Base-by-base conservation (phyloP, 2,329 filamentous ascomycete species). In the Penicillium sp. region DNA sequence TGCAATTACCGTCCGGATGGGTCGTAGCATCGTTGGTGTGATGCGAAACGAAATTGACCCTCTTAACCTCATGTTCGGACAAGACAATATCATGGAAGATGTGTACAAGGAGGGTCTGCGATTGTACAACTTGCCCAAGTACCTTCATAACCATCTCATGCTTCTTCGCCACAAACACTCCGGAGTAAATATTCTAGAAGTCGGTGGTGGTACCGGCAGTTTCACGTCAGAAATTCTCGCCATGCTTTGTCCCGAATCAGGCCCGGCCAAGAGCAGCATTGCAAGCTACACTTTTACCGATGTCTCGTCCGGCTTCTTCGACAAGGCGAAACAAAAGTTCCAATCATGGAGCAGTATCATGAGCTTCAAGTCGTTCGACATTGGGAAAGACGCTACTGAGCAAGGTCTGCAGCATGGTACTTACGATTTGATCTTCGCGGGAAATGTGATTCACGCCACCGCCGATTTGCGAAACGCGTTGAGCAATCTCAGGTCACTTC, bases 381-480 rank as follows among this genome's bases (percentile, higher is more conserved):
- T 75, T 9, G 66, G 67, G 27, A 59, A 64, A 13, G 62, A 70
- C 24, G 68, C 71, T 1, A 39, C 43, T 4, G 47, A 56, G 9
- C 74, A 77, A 50, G 73, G 72, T 2, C 68, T 76, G 13, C 56
- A 69, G 35, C 6, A 50, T 2, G 64, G 58, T 2, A 52, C 24
- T 5, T 77, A 73, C 52, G 75, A 77, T 49, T 43, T 77, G 35
- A 68, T 77, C 11, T 62, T 77, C 2, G 74, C 73, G 4, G 62
- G 64, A 4, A 70, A 72, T 51, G 75, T 76, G 4, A 61, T 76
- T 19, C 73, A 77, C 37, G 73, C 73, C 0, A 75, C 74, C 2
- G 55, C 58, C 6, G 58, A 60, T 31, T 46, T 67, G 9, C 41
- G 56, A 2, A 41, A 40, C 3, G 33, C 60, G 18, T 40, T 67